Evolutionary conservation across 2,329 filamentous ascomycete genomes (phyloP), one percentile per base, ranked within the genome.

Genomic region (Hypoxylon sp.): DNA sequence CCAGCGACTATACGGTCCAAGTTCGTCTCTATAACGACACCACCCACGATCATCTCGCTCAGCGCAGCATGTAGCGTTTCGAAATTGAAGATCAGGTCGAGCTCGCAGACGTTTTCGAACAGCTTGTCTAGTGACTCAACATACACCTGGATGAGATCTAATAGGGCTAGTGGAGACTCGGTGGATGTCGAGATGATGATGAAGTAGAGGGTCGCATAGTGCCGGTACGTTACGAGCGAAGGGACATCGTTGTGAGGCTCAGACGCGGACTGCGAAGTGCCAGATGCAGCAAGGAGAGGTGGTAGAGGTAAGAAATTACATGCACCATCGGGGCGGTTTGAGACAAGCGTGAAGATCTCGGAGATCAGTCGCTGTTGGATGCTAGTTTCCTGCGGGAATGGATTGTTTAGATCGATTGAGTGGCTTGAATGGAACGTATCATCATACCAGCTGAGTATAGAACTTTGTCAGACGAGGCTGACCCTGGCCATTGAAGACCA

Each of bases 11-110:
- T 96, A 79, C 91, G 91, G 64, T 97, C 94, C 68, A 97, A 82
- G 75, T 91, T 93, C 33, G 95, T 98, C 83, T 98, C 95, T 25
- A 98, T 90, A 14, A 98, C 95, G 13, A 98, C 94, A 0, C 95
- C 95, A 13, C 95, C 95, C 14, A 97, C 93, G 63, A 98, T 92
- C 93, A 98, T 97, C 85, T 98, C 95, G 64, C 90, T 91, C 8
- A 98, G 84, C 14, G 94, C 90, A 7, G 95, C 92, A 84, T 99
- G 96, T 76, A 99, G 85, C 14, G 94, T 97, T 86, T 99, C 96
- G 76, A 97, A 99, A 79, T 98, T 98, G 85, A 99, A 99, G 80
- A 99, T 99, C 74, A 99, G 87, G 81, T 99, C 95, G 62, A 99
- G 85, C 84, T 99, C 96, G 86, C 96, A 99, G 8, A 99, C 96